Conservation (phyloP, 805 yeast species). For the Teunomyces tritomae region DNA sequence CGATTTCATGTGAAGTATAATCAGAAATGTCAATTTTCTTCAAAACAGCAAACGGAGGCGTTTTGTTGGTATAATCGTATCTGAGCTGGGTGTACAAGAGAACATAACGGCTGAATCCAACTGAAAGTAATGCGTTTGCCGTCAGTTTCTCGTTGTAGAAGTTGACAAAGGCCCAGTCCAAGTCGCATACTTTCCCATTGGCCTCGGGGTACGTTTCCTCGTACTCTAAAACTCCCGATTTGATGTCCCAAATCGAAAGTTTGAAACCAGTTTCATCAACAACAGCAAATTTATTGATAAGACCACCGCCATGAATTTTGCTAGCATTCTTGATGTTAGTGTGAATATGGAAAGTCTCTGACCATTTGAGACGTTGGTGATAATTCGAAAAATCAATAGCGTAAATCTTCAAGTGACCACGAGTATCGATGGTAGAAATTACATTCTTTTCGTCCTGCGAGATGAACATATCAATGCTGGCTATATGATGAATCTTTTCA, state of each 20-base stretch:
- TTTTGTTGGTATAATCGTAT: constrained; percentile 80
- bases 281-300: constrained; percentile 68
- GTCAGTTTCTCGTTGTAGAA: constrained; percentile 10
- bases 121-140: constrained; percentile 62
- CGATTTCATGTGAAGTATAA: constrained; percentile 77
- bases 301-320: constrained; percentile 67
- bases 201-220: constrained; percentile 38
- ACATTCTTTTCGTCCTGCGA: constrained; percentile 29
- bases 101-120: constrained; percentile 68
- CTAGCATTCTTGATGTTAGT: constrained; percentile 56
- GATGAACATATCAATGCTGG: constrained; percentile 51
- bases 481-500: constrained; percentile 40
- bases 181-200: constrained; percentile 51
- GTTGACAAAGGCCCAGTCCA: constrained; percentile 80
- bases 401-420: constrained; percentile 26
- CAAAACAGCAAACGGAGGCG: constrained; percentile 75
- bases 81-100: constrained; percentile 76
- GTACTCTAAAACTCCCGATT: constrained; percentile 64
- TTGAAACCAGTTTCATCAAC: constrained; percentile 52
- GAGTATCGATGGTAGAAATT: constrained; percentile 54
- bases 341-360: constrained; percentile 43
- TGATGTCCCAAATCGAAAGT: constrained; percentile 78
- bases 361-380: constrained; percentile 48
- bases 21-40: constrained; percentile 67
- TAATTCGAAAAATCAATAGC: constrained; percentile 18